These are phyloP conservation scores for Bacterosira constricta DNA, from an alignment of 108 stramenopile species.

Conservation along the genomic window DNA sequence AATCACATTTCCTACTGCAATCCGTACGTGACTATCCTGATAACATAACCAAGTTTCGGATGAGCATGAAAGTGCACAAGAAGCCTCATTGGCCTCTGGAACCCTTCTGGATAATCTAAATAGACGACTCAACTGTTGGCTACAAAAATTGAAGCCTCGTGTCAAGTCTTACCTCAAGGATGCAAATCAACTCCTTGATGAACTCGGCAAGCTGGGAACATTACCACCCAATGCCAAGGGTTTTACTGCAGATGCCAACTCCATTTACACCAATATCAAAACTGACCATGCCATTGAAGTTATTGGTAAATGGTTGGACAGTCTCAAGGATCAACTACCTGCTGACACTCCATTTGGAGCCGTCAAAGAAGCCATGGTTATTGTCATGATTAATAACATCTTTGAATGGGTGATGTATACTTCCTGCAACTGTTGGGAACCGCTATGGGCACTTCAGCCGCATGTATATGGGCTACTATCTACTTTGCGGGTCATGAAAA, in stretches of 20 bases:
- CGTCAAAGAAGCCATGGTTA: slow-evolving; percentile 3
- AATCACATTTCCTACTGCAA: no score
- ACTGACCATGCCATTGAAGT: slow-evolving; percentile 22
- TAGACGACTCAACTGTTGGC: slow-evolving; percentile 1
- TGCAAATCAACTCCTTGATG: background rate
- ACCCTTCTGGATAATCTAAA: slow-evolving; percentile 1
- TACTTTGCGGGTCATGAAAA: slow-evolving; percentile 10
- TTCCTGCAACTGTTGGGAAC: slow-evolving; percentile 16
- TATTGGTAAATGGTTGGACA: slow-evolving; percentile 12
- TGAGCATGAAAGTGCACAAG: no score
- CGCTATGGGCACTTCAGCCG: slow-evolving; percentile 26
- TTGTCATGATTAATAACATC: slow-evolving; percentile 41
- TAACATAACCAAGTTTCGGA: no score
- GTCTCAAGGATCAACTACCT: background rate
- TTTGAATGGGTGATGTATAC: slow-evolving; percentile 22
- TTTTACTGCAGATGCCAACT: slow-evolving; percentile 41
- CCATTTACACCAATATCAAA: slow-evolving; percentile 46
- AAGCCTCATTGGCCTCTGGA: no score
- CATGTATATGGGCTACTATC: slow-evolving; percentile 16
- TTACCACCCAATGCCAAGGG: slow-evolving; percentile 23
- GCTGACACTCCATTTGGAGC: slow-evolving; percentile 11
- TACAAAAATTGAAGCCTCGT: background rate
- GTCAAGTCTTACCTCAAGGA: background rate
- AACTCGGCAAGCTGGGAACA: background rate
- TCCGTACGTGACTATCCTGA: no score